Evolutionary conservation across 169 alveolate species (phyloP), one percentile per base, ranked within the genome.

Genomic region (Babesia ovis): DNA sequence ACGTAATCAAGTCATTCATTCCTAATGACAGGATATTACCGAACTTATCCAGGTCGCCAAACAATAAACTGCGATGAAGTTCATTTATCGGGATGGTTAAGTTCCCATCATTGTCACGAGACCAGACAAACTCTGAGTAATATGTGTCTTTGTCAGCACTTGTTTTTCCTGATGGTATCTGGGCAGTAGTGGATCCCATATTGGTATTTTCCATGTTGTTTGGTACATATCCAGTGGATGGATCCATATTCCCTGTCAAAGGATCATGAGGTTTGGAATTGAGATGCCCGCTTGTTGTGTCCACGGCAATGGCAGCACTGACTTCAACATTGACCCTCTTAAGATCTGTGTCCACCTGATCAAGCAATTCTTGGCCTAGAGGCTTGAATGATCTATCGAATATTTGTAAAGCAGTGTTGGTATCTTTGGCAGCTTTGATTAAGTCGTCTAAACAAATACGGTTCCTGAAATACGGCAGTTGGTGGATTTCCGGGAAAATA

Each of bases 1-100:
- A 23, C 34, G 39, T 11, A 14, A 81, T 5, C 46, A 81, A 31
- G 6, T 81, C 73, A 37, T 71, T 72, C 69, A 71, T 22, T 0
- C 71, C 89, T 14, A 59, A 51, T 11, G 79, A 54, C 14, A 81
- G n/a, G 9, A 81, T 9, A 45, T 53, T 46, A 11, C 77, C 68
- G 32, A 72, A 70, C 31, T 73, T 50, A 5, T 81, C 85, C 23
- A 81, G 39, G 14, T 73, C 85, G 16, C 68, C 83, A 32, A 22
- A 20, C 56, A 81, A 1, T 16, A 81, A 62, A 34, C 61, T 48
- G 27, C 85, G 76, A 18, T 32, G 59, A 9, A 81, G n/a, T 11
- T 81, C 85, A 6, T n/a, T 35, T 29, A 71, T 50, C 18, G 89
- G 89, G 9, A 81, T 27, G n/a, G 61, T 73, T 18, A 81, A 18